Conservation (phyloP, 257 asterid genomes). For the Plantago ovata region DNA sequence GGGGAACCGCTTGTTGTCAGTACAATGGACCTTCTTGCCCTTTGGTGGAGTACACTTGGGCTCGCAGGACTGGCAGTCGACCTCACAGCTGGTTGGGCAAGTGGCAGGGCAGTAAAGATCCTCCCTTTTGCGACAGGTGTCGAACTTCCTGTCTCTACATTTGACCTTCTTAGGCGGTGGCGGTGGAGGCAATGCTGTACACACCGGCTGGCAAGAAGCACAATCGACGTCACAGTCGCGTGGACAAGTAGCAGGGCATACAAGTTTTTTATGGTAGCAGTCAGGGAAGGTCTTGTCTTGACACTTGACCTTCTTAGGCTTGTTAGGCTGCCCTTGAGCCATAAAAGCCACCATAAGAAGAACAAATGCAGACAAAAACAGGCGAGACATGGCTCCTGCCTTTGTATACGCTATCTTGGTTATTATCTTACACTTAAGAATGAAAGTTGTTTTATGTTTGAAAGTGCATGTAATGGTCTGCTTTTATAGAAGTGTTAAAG, state of each 20-base stretch:
- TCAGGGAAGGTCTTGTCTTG: slow-evolving; percentile 33
- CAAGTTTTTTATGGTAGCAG: slow-evolving; percentile 33
- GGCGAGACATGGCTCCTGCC: slow-evolving; percentile 26
- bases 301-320: slow-evolving; percentile 47
- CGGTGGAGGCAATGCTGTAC: slow-evolving; percentile 31
- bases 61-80: too few relatives aligned
- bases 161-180: slow-evolving; percentile 15
- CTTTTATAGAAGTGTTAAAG: slow-evolving; percentile 26
- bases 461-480: slow-evolving; percentile 4
- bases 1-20: too few relatives aligned
- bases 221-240: slow-evolving; percentile 46
- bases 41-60: too few relatives aligned
- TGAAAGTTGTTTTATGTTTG: neutral
- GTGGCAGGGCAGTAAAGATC: slow-evolving; percentile 16
- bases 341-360: slow-evolving; percentile 25
- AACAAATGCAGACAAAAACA: slow-evolving; percentile 26
- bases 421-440: neutral
- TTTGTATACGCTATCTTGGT: neutral
- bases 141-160: neutral
- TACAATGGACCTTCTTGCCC: too few relatives aligned
- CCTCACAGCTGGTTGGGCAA: slow-evolving; percentile 23
- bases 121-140: too few relatives aligned
- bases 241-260: slow-evolving; percentile 49
- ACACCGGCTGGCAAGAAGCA: slow-evolving; percentile 38
- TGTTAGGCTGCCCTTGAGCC: slow-evolving; percentile 33